Evolutionary conservation across 768 basidiomycete genomes (phyloP), one percentile per base, ranked within the genome.

Genomic region (Exsudoporus frostii): DNA sequence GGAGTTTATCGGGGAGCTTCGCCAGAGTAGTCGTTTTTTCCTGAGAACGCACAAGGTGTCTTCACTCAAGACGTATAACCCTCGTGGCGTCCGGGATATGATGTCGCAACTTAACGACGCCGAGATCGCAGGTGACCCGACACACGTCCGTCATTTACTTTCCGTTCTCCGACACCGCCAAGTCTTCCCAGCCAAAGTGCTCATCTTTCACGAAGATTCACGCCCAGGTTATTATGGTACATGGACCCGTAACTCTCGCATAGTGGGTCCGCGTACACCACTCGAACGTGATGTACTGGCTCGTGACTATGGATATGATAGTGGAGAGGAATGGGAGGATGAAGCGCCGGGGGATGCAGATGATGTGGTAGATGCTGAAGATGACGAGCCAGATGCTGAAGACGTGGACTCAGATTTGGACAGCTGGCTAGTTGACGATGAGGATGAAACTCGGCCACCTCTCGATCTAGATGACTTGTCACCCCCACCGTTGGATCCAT

Each of bases 151-250:
- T 25, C 69, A 74, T n/a, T 73, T 92, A 11, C 75, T 88, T 36
- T 65, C 72, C 11, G 69, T 81, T 53, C 77, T 99, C 10, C 73
- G 76, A 46, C 78, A 93, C 55, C 82, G 87, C 13, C 69, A 67
- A 6, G 62, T 74, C 24, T 74, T 92, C 42, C 88, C 88, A 0
- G 82, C 85, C 45, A 98, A 97, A 71, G 82, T 85, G 3, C 75
- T 98, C 37, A 85, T 90, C 53, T 98, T 97, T 69, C 71, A 76
- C 15, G 86, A 87, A 52, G 92, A 98, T 67, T 78, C 80, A 0
- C 83, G 97, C 44, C 96, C 97, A 13, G 93, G 93, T 1, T 98
- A 96, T 70, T 88, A 85, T 62, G 96, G 95, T 20, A 98, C 97
- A 7, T 98, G 91, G 87, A 94, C 93, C 8, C 85, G 88, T 49